phyloP scores from a whole-genome alignment of 2,329 filamentous ascomycete genomes.

The Grosmannia huntii region DNA sequence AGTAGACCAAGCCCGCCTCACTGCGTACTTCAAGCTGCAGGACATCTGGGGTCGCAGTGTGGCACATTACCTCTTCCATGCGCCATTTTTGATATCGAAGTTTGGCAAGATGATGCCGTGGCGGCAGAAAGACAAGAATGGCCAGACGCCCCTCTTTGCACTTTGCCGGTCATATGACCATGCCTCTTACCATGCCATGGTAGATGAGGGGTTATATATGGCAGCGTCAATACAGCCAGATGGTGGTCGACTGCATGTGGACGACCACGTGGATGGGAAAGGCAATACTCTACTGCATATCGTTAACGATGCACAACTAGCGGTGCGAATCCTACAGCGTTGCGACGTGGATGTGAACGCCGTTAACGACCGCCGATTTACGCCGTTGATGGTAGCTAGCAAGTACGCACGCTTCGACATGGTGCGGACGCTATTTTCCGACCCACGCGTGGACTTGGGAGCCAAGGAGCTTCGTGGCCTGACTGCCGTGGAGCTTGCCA shows the following conservation, averaged over 20 bases:
- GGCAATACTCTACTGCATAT: constrained; percentile 95
- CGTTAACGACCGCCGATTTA: constrained; percentile 88
- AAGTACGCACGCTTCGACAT: constrained; percentile 95
- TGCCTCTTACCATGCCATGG: constrained; percentile 74
- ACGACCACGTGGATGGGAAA: constrained; percentile 85
- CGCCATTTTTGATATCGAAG: constrained; percentile 63
- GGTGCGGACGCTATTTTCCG: constrained; percentile 76
- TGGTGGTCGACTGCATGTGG: constrained; percentile 67
- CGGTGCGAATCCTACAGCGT: constrained; percentile 59
- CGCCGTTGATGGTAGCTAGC: constrained; percentile 92
- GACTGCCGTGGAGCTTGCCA: constrained; percentile 90
- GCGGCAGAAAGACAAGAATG: constrained; percentile 87
- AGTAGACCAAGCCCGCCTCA: constrained; percentile 40
- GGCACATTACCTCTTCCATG: constrained; percentile 93
- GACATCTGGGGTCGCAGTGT: constrained; percentile 79
- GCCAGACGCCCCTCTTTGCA: constrained; percentile 94
- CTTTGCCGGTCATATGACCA: constrained; percentile 94
- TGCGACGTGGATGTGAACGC: constrained; percentile 96
- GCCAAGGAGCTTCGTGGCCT: constrained; percentile 77
- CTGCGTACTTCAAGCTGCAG: constrained; percentile 58
- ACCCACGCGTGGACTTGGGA: constrained; percentile 74
- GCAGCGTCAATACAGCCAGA: constrained; percentile 67
- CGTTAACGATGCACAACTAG: constrained; percentile 72
- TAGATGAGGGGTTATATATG: constrained; percentile 63
- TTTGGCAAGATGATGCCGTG: constrained; percentile 75